Percentiles rank a stretch among this genome's conserved stretches.
phyloP scores from a whole-genome alignment of 169 alveolate species.

The Eimeria sp. region DNA sequence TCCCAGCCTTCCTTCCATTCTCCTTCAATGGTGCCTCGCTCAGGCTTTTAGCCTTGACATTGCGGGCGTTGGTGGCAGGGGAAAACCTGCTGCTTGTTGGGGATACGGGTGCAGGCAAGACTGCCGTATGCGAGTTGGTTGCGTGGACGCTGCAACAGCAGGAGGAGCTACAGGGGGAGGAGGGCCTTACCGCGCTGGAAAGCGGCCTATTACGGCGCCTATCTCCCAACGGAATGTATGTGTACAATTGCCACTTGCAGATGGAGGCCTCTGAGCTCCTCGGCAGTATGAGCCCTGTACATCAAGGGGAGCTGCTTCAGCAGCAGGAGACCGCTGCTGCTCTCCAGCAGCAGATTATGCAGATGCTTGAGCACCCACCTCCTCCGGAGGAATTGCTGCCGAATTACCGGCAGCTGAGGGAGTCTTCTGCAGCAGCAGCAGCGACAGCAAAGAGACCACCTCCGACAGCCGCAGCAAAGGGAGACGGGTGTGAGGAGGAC shows the following conservation, averaged over 20 bases:
- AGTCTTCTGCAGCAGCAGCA: constrained; percentile 24
- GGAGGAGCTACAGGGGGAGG: constrained; percentile 40
- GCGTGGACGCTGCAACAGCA: constrained; percentile 88
- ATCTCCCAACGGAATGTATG: constrained; percentile 60
- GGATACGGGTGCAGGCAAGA: constrained; percentile 99
- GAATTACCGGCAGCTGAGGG: constrained; percentile 30
- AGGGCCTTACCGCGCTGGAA: neutral
- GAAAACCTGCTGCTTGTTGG: constrained; percentile 99
- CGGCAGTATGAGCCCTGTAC: constrained; percentile 79
- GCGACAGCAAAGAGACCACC: neutral
- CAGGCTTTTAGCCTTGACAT: constrained; percentile 94
- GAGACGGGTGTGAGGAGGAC: neutral
- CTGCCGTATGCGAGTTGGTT: constrained; percentile 96
- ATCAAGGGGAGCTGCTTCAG: constrained; percentile 67
- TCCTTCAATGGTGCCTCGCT: constrained; percentile 86
- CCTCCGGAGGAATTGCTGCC: constrained; percentile 28
- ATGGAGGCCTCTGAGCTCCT: constrained; percentile 82
- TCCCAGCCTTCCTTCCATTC: constrained; percentile 81
- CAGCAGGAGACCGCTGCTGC: constrained; percentile 68
- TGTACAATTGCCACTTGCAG: constrained; percentile 77
- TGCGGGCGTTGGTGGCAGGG: constrained; percentile 94
- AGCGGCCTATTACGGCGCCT: constrained; percentile 17
- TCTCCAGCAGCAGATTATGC: constrained; percentile 18
- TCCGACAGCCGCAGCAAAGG: constrained; percentile 7
- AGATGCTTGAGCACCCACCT: constrained; percentile 52